Base-by-base conservation (phyloP, 495 filamentous ascomycete species). In the Thermothielavioides terrestris region DNA sequence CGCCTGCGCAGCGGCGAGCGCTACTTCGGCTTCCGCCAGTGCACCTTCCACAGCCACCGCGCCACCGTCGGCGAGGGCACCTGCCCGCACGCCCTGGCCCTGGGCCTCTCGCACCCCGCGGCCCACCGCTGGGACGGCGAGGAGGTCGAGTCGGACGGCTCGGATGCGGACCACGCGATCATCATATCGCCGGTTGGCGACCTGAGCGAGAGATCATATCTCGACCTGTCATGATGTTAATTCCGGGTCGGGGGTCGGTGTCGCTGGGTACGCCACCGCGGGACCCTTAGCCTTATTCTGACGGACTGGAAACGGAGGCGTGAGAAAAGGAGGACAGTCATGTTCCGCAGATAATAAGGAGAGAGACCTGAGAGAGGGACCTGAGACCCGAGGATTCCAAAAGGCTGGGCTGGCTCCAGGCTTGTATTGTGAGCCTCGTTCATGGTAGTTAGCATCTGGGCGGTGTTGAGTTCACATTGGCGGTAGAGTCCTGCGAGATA, bases 41-140 rank as follows among this genome's bases (percentile, higher is more conserved):
- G 72, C 48, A 73, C 70, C 8, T 76, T 76, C 41, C 72, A 76
- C 32, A 67, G 60, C 22, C 71, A 76, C 25, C 60, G 70, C 15
- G 64, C 68, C 12, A 57, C 58, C 6, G 66, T 72, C 22, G 72
- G 71, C 10, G 68, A 76, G 46, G 63, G 65, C 12, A 35, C 26
- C 7, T 76, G 72, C 35, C 72, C 71, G 6, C 69, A 73, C 38
- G 40, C 54, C n/a, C 22, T 46, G 1, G 30, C 41, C 1, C 46
- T 48, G 20, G 37, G 32, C 15, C 45, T 31, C 9, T 20, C 26
- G 10, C 46, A 36, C 22, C 22, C 10, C 26, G 27, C 23, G 14
- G 30, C 32, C 11, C 1, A 39, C 35, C 46, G 25, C 21, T 26
- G 9, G 47, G 35, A 35, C n/a, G 50, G 41, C 43, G 52, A 46